Percentiles rank a stretch among this genome's conserved stretches.
phyloP scores from a whole-genome alignment of 1,139 yeast species.

The Protomyces pachydermus region DNA sequence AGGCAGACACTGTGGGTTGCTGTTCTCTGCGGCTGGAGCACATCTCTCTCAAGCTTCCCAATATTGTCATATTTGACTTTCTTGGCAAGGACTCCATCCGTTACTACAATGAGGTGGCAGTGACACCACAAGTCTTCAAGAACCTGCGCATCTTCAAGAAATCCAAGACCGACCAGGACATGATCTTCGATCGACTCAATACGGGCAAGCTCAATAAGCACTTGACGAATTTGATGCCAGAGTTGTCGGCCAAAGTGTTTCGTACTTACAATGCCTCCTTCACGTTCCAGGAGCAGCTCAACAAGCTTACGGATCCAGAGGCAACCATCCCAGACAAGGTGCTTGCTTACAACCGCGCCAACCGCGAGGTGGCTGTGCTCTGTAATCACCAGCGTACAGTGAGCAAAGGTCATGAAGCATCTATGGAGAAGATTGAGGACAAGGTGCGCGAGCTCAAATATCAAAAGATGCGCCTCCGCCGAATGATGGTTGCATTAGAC shows the following conservation, averaged over 20 bases:
- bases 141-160: conserved; percentile 81
- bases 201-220: conserved; percentile 80
- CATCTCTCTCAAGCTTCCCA: conserved; percentile 78
- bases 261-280: conserved; percentile 96
- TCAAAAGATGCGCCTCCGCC: conserved; percentile 72
- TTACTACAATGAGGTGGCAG: conserved; percentile 87
- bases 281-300: conserved; percentile 73
- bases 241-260: conserved; percentile 91
- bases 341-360: conserved; percentile 86
- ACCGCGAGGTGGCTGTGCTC: conserved; percentile 86
- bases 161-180: conserved; percentile 81
- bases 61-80: conserved; percentile 84
- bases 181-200: conserved; percentile 81
- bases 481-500: conserved; percentile 64
- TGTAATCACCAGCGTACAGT: conserved; percentile 97
- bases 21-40: conserved; percentile 90
- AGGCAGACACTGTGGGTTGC: conserved; percentile 97
- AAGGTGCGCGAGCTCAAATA: conserved; percentile 72
- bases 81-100: conserved; percentile 94
- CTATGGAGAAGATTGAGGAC: conserved; percentile 73
- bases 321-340: conserved; percentile 87
- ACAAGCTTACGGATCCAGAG: conserved; percentile 67
- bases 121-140: conserved; percentile 82
- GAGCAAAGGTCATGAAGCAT: conserved; percentile 72
- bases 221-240: conserved; percentile 84